Evolutionary conservation across 768 basidiomycete species (phyloP).

Genomic region (Suillus subaureus): DNA sequence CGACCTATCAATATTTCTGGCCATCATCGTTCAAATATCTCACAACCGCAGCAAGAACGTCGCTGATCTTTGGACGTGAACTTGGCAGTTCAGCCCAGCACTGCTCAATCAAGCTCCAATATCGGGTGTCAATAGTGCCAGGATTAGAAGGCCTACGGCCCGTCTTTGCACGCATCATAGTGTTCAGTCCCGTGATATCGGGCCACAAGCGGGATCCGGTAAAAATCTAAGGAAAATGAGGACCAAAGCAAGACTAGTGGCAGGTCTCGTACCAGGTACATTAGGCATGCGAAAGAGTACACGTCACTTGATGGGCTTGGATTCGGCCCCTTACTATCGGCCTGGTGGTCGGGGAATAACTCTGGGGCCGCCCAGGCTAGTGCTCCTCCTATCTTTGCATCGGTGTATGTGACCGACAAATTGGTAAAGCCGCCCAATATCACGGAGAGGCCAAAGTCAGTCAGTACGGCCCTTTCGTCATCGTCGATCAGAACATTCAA

Average conservation of each 20-base stretch:
- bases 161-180: fast-evolving
- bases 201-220: not conserved
- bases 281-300: conserved; percentile 6
- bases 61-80: not conserved
- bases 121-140: not conserved
- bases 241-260: not conserved
- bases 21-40: conserved; percentile 10
- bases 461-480: conserved; percentile 39
- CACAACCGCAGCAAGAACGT: not conserved
- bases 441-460: conserved; percentile 48
- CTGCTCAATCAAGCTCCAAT: not conserved
- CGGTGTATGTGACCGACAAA: not conserved
- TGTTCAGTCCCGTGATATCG: no score
- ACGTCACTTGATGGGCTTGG: not conserved
- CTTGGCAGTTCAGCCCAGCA: not conserved
- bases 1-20: not conserved
- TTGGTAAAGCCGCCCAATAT: conserved; percentile 17
- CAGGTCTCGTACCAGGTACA: not conserved
- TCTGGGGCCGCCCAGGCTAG: not conserved
- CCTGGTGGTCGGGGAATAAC: not conserved
- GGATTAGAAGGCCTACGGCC: not conserved
- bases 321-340: not conserved
- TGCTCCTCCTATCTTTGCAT: not conserved
- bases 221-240: not conserved
- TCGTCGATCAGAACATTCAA: conserved; percentile 48